These are phyloP conservation scores for Fusarium chlamydosporum DNA, from an alignment of 2,329 filamentous ascomycete genomes.

Conservation along the genomic window DNA sequence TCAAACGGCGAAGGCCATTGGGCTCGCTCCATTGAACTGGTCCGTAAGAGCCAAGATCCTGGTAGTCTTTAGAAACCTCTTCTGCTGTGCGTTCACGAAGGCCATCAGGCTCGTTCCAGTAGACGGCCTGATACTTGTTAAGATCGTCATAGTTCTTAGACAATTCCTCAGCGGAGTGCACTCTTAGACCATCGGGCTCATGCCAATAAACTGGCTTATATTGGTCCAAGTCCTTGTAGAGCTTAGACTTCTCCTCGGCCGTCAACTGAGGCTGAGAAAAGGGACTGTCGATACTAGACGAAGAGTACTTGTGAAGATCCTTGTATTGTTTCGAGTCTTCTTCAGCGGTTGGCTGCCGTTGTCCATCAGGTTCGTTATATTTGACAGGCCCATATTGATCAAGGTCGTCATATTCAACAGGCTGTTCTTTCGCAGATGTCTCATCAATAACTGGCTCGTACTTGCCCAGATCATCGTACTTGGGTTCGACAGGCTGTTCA, in stretches of 20 bases:
- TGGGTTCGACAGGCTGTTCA: slow-evolving; percentile 32
- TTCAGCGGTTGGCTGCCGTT: slow-evolving; percentile 41
- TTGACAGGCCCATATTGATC: slow-evolving; percentile 57
- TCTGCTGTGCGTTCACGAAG: slow-evolving; percentile 51
- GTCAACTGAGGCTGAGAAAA: slow-evolving; percentile 48
- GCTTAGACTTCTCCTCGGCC: slow-evolving; percentile 55
- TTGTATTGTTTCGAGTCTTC: slow-evolving; percentile 56
- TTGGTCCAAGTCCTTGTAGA: slow-evolving; percentile 58
- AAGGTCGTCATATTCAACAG: slow-evolving; percentile 56
- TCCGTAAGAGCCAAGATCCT: slow-evolving; percentile 60
- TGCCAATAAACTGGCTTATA: slow-evolving; percentile 56
- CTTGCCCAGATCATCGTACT: slow-evolving; percentile 55
- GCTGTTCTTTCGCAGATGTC: slow-evolving; percentile 45
- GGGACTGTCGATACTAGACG: slow-evolving; percentile 51
- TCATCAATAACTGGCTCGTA: slow-evolving; percentile 56
- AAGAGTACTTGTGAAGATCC: slow-evolving; percentile 55
- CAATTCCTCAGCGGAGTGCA: slow-evolving; percentile 52
- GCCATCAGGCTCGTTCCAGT: slow-evolving; percentile 54
- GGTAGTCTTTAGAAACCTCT: slow-evolving; percentile 57
- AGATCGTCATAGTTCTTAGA: slow-evolving; percentile 58
- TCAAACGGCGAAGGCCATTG: slow-evolving; percentile 50
- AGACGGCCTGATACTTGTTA: slow-evolving; percentile 52
- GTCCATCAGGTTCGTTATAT: slow-evolving; percentile 51
- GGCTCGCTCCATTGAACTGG: slow-evolving; percentile 53
- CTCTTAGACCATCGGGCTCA: slow-evolving; percentile 54